phyloP scores from a whole-genome alignment of 2,329 filamentous ascomycete genomes.

The Cordyceps tenuipes region DNA sequence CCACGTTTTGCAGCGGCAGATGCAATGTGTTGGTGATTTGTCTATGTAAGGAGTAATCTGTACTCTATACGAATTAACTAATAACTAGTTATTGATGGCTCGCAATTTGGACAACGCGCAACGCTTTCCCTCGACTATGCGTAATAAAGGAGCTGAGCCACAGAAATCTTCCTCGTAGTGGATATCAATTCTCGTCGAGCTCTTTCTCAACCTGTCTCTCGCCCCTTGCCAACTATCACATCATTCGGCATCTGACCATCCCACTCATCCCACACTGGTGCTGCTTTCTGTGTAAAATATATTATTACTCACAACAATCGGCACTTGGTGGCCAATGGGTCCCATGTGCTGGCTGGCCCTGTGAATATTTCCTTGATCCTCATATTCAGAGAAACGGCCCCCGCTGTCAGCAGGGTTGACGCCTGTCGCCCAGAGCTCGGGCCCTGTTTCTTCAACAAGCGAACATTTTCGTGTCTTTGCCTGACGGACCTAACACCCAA shows the following conservation, averaged over 20 bases:
- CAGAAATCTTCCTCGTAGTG: too few relatives aligned
- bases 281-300: background rate
- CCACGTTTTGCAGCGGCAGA: slow-evolving; percentile 1
- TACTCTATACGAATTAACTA: too few relatives aligned
- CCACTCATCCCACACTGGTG: background rate
- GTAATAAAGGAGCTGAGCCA: too few relatives aligned
- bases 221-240: background rate
- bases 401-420: background rate
- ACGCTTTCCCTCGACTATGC: background rate
- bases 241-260: background rate
- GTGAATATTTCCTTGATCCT: background rate
- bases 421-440: background rate
- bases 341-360: background rate
- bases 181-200: background rate
- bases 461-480: background rate
- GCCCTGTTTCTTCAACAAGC: background rate
- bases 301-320: background rate
- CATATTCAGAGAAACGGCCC: background rate
- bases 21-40: background rate
- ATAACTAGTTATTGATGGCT: background rate
- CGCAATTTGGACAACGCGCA: background rate
- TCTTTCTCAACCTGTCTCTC: background rate
- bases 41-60: too few relatives aligned
- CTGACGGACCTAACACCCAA: background rate
- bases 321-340: background rate